A percentile compares a stretch with the other conserved stretches of the same genome.
These are phyloP conservation scores for Senecio squalidus DNA, from an alignment of 140 eudicot species.

Conservation along the genomic window DNA sequence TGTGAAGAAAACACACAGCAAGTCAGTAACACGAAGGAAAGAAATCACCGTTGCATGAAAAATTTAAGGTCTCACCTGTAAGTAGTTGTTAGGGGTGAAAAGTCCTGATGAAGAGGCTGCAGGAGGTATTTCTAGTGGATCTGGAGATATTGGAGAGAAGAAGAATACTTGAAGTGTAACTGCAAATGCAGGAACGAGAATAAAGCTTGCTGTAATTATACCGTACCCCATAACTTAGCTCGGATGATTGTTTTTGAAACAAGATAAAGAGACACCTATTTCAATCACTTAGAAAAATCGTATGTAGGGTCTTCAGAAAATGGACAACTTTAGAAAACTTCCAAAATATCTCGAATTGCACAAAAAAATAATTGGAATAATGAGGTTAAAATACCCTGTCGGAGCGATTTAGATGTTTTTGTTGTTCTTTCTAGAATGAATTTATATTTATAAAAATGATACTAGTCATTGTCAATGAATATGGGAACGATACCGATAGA, in stretches of 20 bases:
- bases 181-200: slow-evolving; percentile 46
- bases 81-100: slow-evolving; percentile 39
- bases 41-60: neutral
- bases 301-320: neutral
- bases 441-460: too few relatives aligned
- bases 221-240: slow-evolving; percentile 15
- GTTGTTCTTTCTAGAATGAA: too few relatives aligned
- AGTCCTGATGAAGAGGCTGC: slow-evolving; percentile 8
- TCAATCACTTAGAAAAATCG: neutral
- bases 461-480: too few relatives aligned
- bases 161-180: slow-evolving; percentile 43
- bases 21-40: neutral
- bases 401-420: too few relatives aligned
- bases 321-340: neutral
- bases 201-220: slow-evolving; percentile 19
- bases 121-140: slow-evolving; percentile 36
- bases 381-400: too few relatives aligned
- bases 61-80: slow-evolving; percentile 37
- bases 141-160: slow-evolving; percentile 62
- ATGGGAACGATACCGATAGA: too few relatives aligned
- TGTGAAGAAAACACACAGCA: slow-evolving; percentile 25
- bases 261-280: neutral
- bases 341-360: too few relatives aligned
- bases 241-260: neutral
- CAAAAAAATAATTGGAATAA: too few relatives aligned